Evolutionary conservation across 805 yeast genomes (phyloP), one percentile per base, ranked within the genome.

Genomic region (Saccharomyces mikatae): DNA sequence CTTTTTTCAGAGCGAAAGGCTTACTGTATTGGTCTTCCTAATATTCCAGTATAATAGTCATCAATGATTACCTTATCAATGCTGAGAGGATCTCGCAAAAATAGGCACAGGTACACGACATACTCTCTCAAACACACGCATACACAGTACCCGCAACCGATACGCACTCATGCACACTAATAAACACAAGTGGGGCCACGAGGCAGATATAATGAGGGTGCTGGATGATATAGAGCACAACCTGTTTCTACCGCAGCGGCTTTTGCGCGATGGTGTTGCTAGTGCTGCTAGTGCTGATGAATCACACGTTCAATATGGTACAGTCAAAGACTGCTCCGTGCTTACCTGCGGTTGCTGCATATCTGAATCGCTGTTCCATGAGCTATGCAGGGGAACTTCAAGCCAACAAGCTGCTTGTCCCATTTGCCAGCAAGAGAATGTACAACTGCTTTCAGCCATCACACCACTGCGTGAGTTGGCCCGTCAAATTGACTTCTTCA

Each of bases 321-420:
- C 60, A 27, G 59, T 67, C 2, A 52, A 49, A n/a, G 67, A 63
- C 50, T 62, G 67, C 14, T 58, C 64, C 3, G 57, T 65, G 48
- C 56, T 66, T n/a, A 52, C 64, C 9, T 68, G 71, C 53, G 69
- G 69, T 3, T 68, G 71, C 49, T 59, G 63, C 30, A 46, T 62
- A 6, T 62, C 68, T 3, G 61, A 62, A 41, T 41, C 53, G n/a
- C 58, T 65, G 4, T 60, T 52, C 27, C 46, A 55, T 21, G 59
- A 57, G 41, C 55, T 63, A 10, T 46, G 27, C 2, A 29, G 48
- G 5, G 48, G 50, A 4, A 52, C 56, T 30, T 51, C 53, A 4
- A 50, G 50, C 13, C 46, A 54, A 2, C n/a, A 48, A 1, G 56
- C 62, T 14, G 52, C 52, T 5, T 76, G 80, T 53, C 79, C 79